A percentile compares a stretch with the other conserved stretches of the same genome.
phyloP scores from a whole-genome alignment of 2,329 filamentous ascomycete genomes.

The Aspergillus udagawae region DNA sequence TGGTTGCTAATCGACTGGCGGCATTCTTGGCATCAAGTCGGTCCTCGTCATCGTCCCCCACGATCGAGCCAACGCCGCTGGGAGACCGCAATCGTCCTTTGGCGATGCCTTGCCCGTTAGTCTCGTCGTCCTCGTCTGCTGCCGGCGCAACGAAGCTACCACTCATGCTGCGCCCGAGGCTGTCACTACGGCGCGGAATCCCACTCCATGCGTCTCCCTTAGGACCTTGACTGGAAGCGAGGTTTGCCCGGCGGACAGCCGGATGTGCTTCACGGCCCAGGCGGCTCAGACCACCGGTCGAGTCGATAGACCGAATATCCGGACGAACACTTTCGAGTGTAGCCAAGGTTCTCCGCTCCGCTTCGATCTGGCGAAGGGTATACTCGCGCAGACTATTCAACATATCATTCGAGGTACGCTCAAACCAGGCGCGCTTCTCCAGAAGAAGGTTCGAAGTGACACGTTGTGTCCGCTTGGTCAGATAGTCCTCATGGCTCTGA shows the following conservation, averaged over 20 bases:
- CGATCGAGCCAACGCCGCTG: slow-evolving; percentile 43
- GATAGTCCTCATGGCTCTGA: slow-evolving; percentile 71
- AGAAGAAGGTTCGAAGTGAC: slow-evolving; percentile 85
- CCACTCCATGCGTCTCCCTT: slow-evolving; percentile 99
- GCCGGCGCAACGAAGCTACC: slow-evolving; percentile 65
- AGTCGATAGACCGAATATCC: slow-evolving; percentile 89
- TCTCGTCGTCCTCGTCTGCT: slow-evolving; percentile 59
- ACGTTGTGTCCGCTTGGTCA: slow-evolving; percentile 79
- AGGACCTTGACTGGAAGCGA: slow-evolving; percentile 86
- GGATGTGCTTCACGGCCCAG: slow-evolving; percentile 88
- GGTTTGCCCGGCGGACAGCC: slow-evolving; percentile 64
- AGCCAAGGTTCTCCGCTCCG: slow-evolving; percentile 84
- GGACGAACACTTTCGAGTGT: slow-evolving; percentile 90
- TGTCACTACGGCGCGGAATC: slow-evolving; percentile 76
- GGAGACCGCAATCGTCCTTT: slow-evolving; percentile 46
- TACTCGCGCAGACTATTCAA: slow-evolving; percentile 83
- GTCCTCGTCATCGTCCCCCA: slow-evolving; percentile 72
- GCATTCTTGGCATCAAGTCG: slow-evolving; percentile 93
- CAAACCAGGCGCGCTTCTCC: slow-evolving; percentile 89
- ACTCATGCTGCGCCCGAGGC: slow-evolving; percentile 71
- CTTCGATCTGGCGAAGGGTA: slow-evolving; percentile 90
- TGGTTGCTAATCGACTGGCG: slow-evolving; percentile 86
- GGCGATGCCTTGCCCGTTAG: slow-evolving; percentile 39
- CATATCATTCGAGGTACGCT: slow-evolving; percentile 78
- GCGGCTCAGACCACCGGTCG: slow-evolving; percentile 81